phyloP scores from a whole-genome alignment of 257 asterid genomes.

The Fraxinus cuspidata region DNA sequence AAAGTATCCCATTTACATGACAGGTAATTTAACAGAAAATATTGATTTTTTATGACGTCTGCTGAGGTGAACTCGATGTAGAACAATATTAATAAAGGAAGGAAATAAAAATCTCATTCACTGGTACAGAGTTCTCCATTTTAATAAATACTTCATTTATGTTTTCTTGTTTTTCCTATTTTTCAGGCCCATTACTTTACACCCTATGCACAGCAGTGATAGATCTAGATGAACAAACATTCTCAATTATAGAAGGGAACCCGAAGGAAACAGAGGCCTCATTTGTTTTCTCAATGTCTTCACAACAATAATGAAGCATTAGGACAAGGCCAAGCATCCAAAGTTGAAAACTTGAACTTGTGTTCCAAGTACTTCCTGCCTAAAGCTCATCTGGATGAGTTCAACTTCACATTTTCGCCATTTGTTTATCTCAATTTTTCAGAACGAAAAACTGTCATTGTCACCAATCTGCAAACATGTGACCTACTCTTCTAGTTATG shows the following conservation, averaged over 20 bases:
- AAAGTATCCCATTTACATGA: slow-evolving; percentile 76
- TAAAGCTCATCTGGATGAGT: background rate
- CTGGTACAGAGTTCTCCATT: background rate
- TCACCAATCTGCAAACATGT: too few species aligned
- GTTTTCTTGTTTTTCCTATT: background rate
- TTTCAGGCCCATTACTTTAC: slow-evolving; percentile 64
- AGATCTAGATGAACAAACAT: slow-evolving; percentile 44
- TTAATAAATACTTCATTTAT: background rate
- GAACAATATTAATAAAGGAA: background rate
- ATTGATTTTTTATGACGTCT: background rate
- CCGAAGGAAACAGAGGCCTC: slow-evolving; percentile 36
- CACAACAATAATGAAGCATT: background rate
- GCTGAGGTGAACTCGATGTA: background rate
- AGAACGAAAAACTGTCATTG: too few species aligned
- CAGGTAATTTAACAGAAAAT: slow-evolving; percentile 44
- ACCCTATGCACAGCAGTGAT: slow-evolving; percentile 49
- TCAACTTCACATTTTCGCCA: background rate
- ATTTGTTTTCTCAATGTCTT: slow-evolving; percentile 32
- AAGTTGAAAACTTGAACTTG: background rate
- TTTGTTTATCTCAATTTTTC: background rate
- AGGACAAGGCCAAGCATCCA: background rate
- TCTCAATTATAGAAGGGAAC: slow-evolving; percentile 45
- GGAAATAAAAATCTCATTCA: background rate
- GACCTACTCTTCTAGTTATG: too few species aligned
- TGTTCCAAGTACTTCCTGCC: background rate